Base-by-base conservation (phyloP, 768 basidiomycete species). In the Hortiboletus campestris region DNA sequence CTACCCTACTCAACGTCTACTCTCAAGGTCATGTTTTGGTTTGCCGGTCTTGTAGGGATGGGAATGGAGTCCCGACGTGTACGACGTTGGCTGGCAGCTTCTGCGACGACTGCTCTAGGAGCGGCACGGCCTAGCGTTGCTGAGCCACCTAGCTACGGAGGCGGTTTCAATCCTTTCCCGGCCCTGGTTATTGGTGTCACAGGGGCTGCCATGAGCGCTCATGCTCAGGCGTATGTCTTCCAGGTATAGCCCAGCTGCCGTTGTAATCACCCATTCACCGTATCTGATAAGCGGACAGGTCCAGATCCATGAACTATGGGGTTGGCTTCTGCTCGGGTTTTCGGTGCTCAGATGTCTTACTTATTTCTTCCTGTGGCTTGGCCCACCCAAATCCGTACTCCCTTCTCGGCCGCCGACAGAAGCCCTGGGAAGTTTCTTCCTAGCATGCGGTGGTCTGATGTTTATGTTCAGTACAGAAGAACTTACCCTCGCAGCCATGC, bases 381-480 rank as follows among this genome's bases (percentile, higher is more conserved):
- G 80, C 29, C 94, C 94, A 13, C 89, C 92, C 8, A 79, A 80
- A 13, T 93, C 91, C 2, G 78, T 87, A n/a, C 80, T 92, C 14
- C 96, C 96, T 2, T 91, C 90, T 14, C 84, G 94, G 10, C 96
- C 96, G 6, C 96, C 95, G 0, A 95, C 95, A 0, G 96, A 98
- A 75, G 88, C 88, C 6, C 73, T 98, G 39, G 91, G 88, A 16
- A 83, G 90, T 55, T 91, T 98, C 73, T 89, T 89, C 74, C 77
- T 95, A 47, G 83, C 94, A 8, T 88, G 87, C 51, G 95, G 95
- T 44, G 96, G 96, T 11, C 69, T 98, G 54, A 80, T 86, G 47
- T 98, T 98, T 74, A 91, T 95, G 70, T 82, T 94, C 55, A 92
- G 89, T 35, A 88, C 88, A 9, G 94, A 98, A 73, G 92, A 96